Percentiles rank a stretch among this genome's conserved stretches.
These are phyloP conservation scores for Fabrea salina DNA, from an alignment of 169 alveolate species.

Conservation along the genomic window DNA sequence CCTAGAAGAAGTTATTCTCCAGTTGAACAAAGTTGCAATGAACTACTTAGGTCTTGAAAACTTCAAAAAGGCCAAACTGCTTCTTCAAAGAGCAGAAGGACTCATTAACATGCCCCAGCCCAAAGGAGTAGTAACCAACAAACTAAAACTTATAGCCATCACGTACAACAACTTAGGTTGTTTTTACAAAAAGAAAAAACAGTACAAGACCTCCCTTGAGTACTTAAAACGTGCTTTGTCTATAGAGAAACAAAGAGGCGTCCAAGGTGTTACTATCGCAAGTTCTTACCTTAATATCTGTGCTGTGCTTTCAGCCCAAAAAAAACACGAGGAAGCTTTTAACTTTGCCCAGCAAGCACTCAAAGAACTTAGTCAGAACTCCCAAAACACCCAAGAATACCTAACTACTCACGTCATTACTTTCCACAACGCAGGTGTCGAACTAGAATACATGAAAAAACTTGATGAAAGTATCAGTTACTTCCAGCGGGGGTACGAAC, in stretches of 20 bases:
- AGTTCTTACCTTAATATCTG: constrained; percentile 7
- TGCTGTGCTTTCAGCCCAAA: not conserved
- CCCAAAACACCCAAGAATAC: no score
- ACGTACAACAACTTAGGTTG: constrained; percentile 5
- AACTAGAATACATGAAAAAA: not conserved
- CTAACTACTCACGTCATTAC: not conserved
- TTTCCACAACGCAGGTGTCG: constrained; percentile 7
- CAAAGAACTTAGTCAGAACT: not conserved
- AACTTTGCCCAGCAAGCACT: not conserved
- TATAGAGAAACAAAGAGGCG: not conserved
- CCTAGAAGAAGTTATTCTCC: not conserved
- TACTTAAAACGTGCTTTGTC: not conserved
- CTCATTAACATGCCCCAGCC: not conserved
- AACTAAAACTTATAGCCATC: not conserved
- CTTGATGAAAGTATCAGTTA: not conserved
- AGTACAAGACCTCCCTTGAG: not conserved
- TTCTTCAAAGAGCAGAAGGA: constrained; percentile 10
- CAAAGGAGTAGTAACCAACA: no score
- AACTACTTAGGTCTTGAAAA: constrained; percentile 6
- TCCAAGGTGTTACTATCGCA: not conserved
- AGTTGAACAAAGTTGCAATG: not conserved
- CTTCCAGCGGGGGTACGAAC: not conserved
- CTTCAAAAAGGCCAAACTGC: not conserved
- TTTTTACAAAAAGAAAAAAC: not conserved
- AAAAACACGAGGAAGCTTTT: not conserved